Conservation (phyloP, 2,329 filamentous ascomycete species). For the Drechslerella coelobrocha region DNA sequence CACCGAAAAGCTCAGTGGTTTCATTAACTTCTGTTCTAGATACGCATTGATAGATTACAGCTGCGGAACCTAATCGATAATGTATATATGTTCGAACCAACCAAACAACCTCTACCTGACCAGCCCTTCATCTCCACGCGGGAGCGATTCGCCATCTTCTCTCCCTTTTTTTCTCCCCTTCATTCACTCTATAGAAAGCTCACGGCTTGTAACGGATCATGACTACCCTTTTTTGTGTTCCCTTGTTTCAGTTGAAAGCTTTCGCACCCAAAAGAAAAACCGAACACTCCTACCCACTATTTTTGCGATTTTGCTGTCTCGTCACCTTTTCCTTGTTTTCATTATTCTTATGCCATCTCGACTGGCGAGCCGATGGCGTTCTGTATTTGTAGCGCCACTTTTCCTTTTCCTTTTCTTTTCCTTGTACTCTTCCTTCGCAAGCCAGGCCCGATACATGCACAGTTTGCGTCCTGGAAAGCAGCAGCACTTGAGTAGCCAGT, state of each 20-base stretch:
- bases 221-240: slow-evolving; percentile 16
- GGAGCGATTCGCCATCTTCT: slow-evolving; percentile 8
- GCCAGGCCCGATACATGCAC: slow-evolving; percentile 3
- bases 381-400: slow-evolving; percentile 25
- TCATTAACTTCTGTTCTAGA: slow-evolving; percentile 27
- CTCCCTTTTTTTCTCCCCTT: slow-evolving; percentile 15
- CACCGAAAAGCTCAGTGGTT: slow-evolving; percentile 14
- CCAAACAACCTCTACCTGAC: slow-evolving; percentile 20
- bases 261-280: slow-evolving; percentile 8
- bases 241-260: slow-evolving; percentile 12
- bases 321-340: slow-evolving; percentile 2
- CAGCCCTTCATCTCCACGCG: slow-evolving; percentile 8
- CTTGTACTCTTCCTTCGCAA: not conserved
- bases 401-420: slow-evolving; percentile 1
- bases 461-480: slow-evolving; percentile 5
- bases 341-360: slow-evolving; percentile 28
- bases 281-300: slow-evolving; percentile 6
- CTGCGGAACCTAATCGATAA: slow-evolving; percentile 47
- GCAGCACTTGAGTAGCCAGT: slow-evolving; percentile 6
- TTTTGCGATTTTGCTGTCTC: slow-evolving; percentile 9
- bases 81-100: slow-evolving; percentile 44
- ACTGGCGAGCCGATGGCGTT: slow-evolving; percentile 23
- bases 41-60: slow-evolving; percentile 42
- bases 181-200: slow-evolving; percentile 34
- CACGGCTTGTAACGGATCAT: slow-evolving; percentile 38